phyloP scores from a whole-genome alignment of 495 filamentous ascomycete genomes.

The Tuber brumale region DNA sequence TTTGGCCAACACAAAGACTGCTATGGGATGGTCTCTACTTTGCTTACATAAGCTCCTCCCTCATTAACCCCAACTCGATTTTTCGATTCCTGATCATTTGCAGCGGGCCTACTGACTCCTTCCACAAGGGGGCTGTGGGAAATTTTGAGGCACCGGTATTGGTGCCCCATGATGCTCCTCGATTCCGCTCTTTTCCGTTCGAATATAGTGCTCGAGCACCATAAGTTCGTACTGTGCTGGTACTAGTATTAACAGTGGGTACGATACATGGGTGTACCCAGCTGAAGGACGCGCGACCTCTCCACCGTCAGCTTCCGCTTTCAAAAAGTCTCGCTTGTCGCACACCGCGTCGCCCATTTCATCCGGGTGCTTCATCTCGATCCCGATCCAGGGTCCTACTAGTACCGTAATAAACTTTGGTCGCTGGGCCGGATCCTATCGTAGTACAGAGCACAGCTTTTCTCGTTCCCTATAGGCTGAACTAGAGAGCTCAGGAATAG shows the following conservation, averaged over 20 bases:
- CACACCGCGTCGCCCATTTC: background rate
- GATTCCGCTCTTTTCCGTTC: background rate
- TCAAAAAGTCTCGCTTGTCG: background rate
- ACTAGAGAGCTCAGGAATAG: background rate
- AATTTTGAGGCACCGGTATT: background rate
- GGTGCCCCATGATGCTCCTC: background rate
- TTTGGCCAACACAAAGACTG: background rate
- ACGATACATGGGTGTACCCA: background rate
- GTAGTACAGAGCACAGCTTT: background rate
- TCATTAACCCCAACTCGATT: too few species aligned
- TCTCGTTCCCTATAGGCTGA: background rate
- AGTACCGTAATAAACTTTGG: background rate
- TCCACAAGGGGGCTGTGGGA: background rate
- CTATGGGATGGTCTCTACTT: background rate
- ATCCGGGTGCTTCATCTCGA: background rate
- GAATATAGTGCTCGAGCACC: background rate
- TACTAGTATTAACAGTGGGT: background rate
- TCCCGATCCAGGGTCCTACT: background rate
- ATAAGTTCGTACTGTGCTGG: too few species aligned
- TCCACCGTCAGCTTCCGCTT: background rate
- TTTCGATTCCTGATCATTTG: background rate
- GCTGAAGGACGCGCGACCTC: background rate
- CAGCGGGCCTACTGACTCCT: background rate
- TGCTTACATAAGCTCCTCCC: background rate
- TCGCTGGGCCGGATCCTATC: background rate